Evolutionary conservation across 2,329 filamentous ascomycete genomes (phyloP).

Genomic region (Seiridium unicorne): DNA sequence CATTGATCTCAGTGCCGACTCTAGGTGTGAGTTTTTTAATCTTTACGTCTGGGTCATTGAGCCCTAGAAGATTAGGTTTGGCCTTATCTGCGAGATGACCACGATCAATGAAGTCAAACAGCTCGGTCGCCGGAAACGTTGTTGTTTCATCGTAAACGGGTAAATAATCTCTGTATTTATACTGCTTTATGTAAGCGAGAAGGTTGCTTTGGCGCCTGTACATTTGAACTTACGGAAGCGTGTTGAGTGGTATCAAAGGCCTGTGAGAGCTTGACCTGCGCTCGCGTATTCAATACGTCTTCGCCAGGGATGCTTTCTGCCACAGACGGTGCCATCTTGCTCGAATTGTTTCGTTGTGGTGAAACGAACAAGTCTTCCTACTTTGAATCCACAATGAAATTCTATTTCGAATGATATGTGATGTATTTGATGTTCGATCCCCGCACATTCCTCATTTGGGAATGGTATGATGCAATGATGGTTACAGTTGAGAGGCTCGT

Average conservation of each 20-base stretch:
- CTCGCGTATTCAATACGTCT: conserved; percentile 16
- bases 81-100: conserved; percentile 38
- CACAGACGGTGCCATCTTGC: conserved; percentile 23
- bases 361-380: neutral
- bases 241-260: conserved; percentile 21
- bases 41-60: conserved; percentile 24
- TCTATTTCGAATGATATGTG: neutral
- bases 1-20: conserved; percentile 23
- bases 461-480: neutral
- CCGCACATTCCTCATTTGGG: neutral
- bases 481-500: neutral
- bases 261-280: conserved; percentile 19
- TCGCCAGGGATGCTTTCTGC: conserved; percentile 19
- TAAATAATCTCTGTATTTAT: conserved; percentile 31
- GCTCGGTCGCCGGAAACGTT: conserved; percentile 34
- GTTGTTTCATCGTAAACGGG: conserved; percentile 34
- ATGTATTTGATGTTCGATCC: neutral
- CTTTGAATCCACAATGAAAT: too few relatives aligned
- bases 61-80: conserved; percentile 37
- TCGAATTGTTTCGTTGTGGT: neutral
- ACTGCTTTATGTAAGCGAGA: conserved; percentile 20
- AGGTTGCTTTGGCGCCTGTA: neutral
- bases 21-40: conserved; percentile 23
- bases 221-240: conserved; percentile 15
- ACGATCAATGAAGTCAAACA: conserved; percentile 38